These are phyloP conservation scores for Eutrema yunnanense DNA, from an alignment of 345 rosid genomes.

Conservation along the genomic window DNA sequence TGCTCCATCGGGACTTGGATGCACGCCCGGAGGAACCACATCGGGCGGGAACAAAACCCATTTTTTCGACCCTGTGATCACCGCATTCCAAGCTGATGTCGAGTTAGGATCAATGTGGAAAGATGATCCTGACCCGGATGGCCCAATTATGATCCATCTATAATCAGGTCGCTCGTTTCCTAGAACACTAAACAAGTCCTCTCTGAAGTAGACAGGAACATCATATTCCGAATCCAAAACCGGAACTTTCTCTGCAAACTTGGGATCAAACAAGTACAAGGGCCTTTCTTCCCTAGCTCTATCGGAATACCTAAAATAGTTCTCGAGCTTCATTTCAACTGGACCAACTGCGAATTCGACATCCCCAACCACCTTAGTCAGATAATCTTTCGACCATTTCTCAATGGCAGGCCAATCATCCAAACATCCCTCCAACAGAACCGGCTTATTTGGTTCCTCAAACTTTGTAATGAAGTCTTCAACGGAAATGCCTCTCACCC, in stretches of 20 bases:
- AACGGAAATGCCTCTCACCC: conserved; percentile 66
- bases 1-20: conserved; percentile 94
- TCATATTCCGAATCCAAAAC: conserved; percentile 62
- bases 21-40: conserved; percentile 90
- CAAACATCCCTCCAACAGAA: conserved; percentile 82
- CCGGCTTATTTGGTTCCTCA: conserved; percentile 88
- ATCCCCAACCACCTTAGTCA: conserved; percentile 46
- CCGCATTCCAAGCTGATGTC: conserved; percentile 97
- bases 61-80: conserved; percentile 87
- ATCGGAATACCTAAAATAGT: conserved; percentile 70
- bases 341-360: conserved; percentile 74
- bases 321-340: conserved; percentile 75
- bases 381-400: conserved; percentile 77
- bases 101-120: conserved; percentile 99
- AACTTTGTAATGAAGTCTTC: conserved; percentile 63
- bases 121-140: conserved; percentile 93
- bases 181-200: conserved; percentile 80
- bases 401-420: conserved; percentile 62
- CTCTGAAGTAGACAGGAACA: conserved; percentile 73
- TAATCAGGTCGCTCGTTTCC: conserved; percentile 84
- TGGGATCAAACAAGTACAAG: conserved; percentile 89
- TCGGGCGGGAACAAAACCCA: conserved; percentile 97
- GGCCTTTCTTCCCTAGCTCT: conserved; percentile 84
- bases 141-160: conserved; percentile 93
- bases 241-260: conserved; percentile 72